Base-by-base conservation (phyloP, 31 red algal species). In the Porphyra umbilicalis region DNA sequence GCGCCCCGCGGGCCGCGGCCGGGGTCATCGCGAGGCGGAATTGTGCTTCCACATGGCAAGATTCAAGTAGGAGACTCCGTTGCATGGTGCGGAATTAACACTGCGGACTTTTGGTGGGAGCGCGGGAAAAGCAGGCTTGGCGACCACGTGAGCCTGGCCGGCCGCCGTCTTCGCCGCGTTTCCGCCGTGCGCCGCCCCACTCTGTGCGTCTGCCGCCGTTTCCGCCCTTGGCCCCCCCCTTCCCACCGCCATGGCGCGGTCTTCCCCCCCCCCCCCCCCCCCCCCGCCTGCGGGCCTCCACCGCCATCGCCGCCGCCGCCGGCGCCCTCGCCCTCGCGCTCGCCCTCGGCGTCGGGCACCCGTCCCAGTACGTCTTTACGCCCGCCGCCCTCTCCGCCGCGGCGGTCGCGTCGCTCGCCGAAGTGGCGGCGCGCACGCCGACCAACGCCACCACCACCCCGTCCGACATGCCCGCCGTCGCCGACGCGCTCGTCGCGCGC, bases 401-500 rank as follows among this genome's bases (percentile, higher is more conserved):
- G 77, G 77, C 77, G 35, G 77, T 78, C 4, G 33, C 77, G 77
- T 34, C 77, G 35, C 33, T 78, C 18, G 33, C 77, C 34, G 35
- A 36, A 31, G 77, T 36, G 16, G 35, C 33, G 6, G 33, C 77
- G n/a, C 1, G 16, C 34, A 33, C 77, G 30, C 35, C 77, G 18
- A 36, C 33, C 77, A 36, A 36, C 77, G 57, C 25, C 57, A 36
- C 77, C 35, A 36, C 33, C 77, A 34, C n/a, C 34, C 30, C 33
- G 33, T 18, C 35, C 30, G 35, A 35, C 30, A 78, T 78, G 34
- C 34, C 77, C 10, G 34, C 33, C 35, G 77, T 90, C 29, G 82
- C 84, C 4, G 18, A 84, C 38, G 57, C 16, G 57, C 57, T 82
- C 80, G 57, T 74, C 35, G n/a, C 16, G 30, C 68, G 83, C 36